Base-by-base conservation (phyloP, 208 protist genomes). In the Leishmania aethiopica region DNA sequence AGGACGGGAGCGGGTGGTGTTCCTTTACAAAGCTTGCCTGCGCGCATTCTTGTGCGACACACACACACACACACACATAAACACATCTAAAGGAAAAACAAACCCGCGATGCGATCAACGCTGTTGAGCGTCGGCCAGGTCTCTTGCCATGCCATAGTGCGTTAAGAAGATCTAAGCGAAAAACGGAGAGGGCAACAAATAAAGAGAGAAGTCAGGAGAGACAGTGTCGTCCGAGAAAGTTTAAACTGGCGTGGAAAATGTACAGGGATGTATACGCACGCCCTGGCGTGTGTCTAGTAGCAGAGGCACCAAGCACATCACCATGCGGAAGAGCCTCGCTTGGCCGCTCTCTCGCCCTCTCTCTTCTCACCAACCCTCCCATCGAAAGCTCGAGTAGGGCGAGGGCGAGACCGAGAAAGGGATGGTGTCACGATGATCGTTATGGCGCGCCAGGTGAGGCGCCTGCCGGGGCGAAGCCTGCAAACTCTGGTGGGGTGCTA, bases 401-500 rank as follows among this genome's bases (percentile, higher is more conserved):
- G 64, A 42, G 4, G 32, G 64, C 28, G 35, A 45, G 13, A 40
- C 3, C 13, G 4, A 40, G 32, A 69, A 40, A 69, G 62, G 32
- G 4, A 32, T 62, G 32, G 35, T 6, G 22, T 28, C 70, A 62
- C 55, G 53, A 13, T 13, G 74, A 73, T 32, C 53, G 57, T 0
- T 76, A 42, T 15, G 66, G 62, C 22, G 70, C 71, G 1, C 57
- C 86, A 5, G 80, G 64, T 5, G 64, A 73, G 3, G 62, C 28
- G 0, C 62, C 75, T 64, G 70, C 80, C 6, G 45, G 51, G 32
- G 77, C 57, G 55, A 96, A 96, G 2, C 92, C 93, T 5, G 92
- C 91, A 74, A 96, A 95, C 78, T 91, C 89, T 3, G 93, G 93
- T 35, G 93, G 93, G 10, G 93, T 96, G 73, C 85, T 90, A 70